Evolutionary conservation across 225 moss, liverwort and hornwort genomes (phyloP).

Genomic region (Pleurozium schreberi): DNA sequence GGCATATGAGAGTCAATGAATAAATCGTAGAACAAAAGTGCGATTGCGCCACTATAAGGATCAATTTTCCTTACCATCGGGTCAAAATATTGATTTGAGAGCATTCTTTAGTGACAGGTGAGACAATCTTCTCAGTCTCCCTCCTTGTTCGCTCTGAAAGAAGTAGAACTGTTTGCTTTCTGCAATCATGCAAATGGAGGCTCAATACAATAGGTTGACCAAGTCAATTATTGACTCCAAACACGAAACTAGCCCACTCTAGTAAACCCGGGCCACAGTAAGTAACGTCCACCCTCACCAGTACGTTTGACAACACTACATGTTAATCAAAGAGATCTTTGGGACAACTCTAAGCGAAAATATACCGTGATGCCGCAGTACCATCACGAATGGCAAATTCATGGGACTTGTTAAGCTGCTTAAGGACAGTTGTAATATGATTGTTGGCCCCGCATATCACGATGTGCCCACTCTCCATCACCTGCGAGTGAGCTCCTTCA

Average conservation of each 20-base stretch:
- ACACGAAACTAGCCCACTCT: not conserved
- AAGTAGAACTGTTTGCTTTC: conserved; percentile 55
- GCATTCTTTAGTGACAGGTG: conserved; percentile 47
- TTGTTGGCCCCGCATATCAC: conserved; percentile 60
- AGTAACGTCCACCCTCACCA: not conserved
- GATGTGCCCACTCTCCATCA: conserved; percentile 69
- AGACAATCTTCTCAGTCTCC: conserved; percentile 52
- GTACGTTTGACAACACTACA: not conserved
- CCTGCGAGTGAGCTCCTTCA: conserved; percentile 66
- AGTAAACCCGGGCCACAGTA: not conserved
- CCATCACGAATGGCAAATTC: conserved; percentile 65
- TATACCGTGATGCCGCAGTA: conserved; percentile 54
- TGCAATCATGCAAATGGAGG: conserved; percentile 7
- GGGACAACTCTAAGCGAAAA: not conserved
- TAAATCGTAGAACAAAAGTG: not conserved
- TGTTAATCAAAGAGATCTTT: not conserved
- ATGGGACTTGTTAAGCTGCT: conserved; percentile 55
- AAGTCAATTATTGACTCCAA: not conserved
- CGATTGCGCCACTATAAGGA: not conserved
- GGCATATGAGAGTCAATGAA: not conserved
- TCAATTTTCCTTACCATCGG: conserved; percentile 23
- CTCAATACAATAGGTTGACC: conserved; percentile 1
- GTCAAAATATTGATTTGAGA: conserved; percentile 53
- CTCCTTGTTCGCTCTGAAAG: conserved; percentile 63
- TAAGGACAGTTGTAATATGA: conserved; percentile 56